A percentile compares a stretch with the other conserved stretches of the same genome.
Evolutionary conservation across 108 stramenopile species (phyloP).

Genomic region (Craspedostauros australis): DNA sequence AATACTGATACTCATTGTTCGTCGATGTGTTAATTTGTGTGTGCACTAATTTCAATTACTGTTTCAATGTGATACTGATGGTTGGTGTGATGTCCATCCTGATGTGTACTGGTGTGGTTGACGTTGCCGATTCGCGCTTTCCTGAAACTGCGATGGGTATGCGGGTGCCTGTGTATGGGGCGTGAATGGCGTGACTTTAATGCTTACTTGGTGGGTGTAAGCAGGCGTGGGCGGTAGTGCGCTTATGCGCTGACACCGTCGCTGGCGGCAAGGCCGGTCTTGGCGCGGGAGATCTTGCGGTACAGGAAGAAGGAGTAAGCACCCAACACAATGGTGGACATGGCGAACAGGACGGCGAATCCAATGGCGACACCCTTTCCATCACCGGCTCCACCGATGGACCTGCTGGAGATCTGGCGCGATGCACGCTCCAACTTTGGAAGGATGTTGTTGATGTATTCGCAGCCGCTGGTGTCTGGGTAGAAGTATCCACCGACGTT

Average conservation of each 20-base stretch:
- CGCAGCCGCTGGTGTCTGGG: constrained; percentile 54
- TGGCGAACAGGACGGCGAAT: constrained; percentile 53
- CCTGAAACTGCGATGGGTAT: too few species aligned
- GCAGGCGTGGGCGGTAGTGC: neutral
- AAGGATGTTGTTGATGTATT: constrained; percentile 53
- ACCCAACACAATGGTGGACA: constrained; percentile 50
- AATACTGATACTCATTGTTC: too few species aligned
- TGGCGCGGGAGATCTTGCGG: constrained; percentile 61
- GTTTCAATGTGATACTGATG: too few species aligned
- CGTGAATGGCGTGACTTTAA: too few species aligned
- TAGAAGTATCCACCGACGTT: constrained; percentile 32
- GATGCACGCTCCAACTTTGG: constrained; percentile 32
- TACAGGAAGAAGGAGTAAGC: constrained; percentile 57
- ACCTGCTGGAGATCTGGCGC: neutral
- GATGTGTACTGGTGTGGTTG: too few species aligned
- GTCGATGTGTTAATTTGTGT: too few species aligned
- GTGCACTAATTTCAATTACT: too few species aligned
- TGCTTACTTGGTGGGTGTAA: too few species aligned
- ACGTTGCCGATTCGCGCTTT: too few species aligned
- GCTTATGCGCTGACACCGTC: constrained; percentile 21
- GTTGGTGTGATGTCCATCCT: too few species aligned
- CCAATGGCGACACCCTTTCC: constrained; percentile 12
- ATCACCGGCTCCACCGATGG: constrained; percentile 2
- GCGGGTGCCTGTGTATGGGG: too few species aligned
- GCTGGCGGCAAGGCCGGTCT: constrained; percentile 38